phyloP scores from a whole-genome alignment of 1,139 yeast genomes.

The Neolecta irregularis region DNA sequence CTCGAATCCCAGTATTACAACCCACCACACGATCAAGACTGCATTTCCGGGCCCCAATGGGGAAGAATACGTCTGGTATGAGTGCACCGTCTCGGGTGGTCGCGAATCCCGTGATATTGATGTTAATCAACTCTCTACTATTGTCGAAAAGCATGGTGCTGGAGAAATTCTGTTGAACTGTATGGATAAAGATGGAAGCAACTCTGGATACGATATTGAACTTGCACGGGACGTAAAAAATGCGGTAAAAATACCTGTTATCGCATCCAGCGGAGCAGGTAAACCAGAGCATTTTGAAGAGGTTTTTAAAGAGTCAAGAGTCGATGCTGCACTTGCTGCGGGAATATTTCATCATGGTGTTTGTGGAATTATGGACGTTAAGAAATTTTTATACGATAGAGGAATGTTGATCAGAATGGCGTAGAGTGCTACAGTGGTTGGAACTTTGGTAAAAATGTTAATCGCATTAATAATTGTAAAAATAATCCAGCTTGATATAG shows the following conservation, averaged over 20 bases:
- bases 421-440: background rate
- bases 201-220: slow-evolving; percentile 81
- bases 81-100: slow-evolving; percentile 93
- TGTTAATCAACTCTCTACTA: slow-evolving; percentile 72
- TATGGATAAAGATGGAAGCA: slow-evolving; percentile 91
- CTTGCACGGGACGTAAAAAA: slow-evolving; percentile 59
- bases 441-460: too few relatives aligned
- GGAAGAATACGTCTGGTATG: slow-evolving; percentile 78
- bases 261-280: slow-evolving; percentile 96
- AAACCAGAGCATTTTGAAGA: slow-evolving; percentile 76
- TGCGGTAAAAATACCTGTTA: slow-evolving; percentile 74
- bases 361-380: slow-evolving; percentile 72
- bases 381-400: slow-evolving; percentile 38
- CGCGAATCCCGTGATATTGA: slow-evolving; percentile 80
- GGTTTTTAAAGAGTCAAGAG: slow-evolving; percentile 62
- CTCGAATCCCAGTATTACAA: slow-evolving; percentile 39
- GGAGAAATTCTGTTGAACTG: slow-evolving; percentile 87
- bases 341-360: slow-evolving; percentile 95
- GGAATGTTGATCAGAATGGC: slow-evolving; percentile 33
- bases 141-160: slow-evolving; percentile 89
- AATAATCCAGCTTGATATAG: too few relatives aligned
- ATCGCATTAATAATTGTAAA: too few relatives aligned
- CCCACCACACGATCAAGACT: slow-evolving; percentile 44
- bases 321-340: slow-evolving; percentile 96
- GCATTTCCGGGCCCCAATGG: slow-evolving; percentile 55